Evolutionary conservation across 2,329 filamentous ascomycete genomes (phyloP), one percentile per base, ranked within the genome.

Genomic region (Pseudogymnoascus sp.): DNA sequence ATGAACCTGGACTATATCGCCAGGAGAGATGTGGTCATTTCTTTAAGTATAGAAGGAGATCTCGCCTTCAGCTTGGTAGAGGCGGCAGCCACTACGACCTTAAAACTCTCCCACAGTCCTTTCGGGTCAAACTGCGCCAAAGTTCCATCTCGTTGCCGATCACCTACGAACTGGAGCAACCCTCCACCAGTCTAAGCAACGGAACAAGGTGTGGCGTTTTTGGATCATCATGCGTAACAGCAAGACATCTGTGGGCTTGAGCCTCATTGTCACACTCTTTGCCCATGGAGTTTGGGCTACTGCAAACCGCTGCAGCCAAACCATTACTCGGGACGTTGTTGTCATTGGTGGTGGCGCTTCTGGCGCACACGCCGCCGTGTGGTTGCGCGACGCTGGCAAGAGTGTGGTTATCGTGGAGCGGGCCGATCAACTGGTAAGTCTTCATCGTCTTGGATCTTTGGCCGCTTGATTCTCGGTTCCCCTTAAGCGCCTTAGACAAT

Each of bases 301-400:
- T 38, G 13, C 36, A 15, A 38, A 38, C 36, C 13, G 3, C 13
- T 38, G 36, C 12, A 6, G 13, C 13, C 13, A 38, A 38, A 38
- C 36, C 36, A 38, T 38, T 38, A 38, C 36, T 59, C 58, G 58
- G 8, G 13, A 41, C 4, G 38, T 41, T 8, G 38, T 17, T 17
- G 68, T 80, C 62, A 73, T 80, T 38, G 78, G 78, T 38, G 77
- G 77, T 2, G 78, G 78, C 27, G 69, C 74, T 1, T 65, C 70
- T 21, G 78, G 78, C 5, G 76, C 73, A 0, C 74, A 78, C 64
- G 70, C 75, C 8, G 76, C 77, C 4, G 72, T 78, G 41, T 62
- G 67, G 5, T 70, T 81, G 8, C 69, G 72, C 9, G 72, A 79
- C 36, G 60, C 68, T 38, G 72, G 72, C 41, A 71, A 75, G 29